Evolutionary conservation across 768 basidiomycete genomes (phyloP), one percentile per base, ranked within the genome.

Genomic region (Sporobolomyces roseus): DNA sequence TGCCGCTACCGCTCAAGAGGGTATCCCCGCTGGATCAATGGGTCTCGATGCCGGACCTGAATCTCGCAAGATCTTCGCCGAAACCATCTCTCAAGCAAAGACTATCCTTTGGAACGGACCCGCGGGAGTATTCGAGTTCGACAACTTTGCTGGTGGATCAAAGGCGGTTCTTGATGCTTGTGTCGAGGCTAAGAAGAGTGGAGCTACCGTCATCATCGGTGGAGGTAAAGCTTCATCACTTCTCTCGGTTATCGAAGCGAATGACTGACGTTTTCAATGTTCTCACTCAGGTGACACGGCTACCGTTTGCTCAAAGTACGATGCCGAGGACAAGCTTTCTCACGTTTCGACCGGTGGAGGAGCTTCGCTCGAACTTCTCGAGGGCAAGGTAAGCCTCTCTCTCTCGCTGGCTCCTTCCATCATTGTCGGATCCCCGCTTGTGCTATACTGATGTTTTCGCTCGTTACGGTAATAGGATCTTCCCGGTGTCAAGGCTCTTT

Each of bases 121-220:
- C 48, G 88, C 93, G 41, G 94, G 94, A 74, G 94, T 99, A 45
- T 99, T 99, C 79, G 94, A 99, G 80, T 94, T 96, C 83, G 86
- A 90, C 45, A 85, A 86, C 25, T 99, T 99, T 76, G 88, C 93
- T 0, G 82, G 81, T 41, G 93, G 93, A 48, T 96, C 93, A 7
- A 85, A 86, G 77, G 80, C 86, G 16, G 86, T 96, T 49, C 86
- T 98, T 30, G 86, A 91, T 55, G 91, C 90, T 35, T 86, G 85
- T 75, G 84, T 94, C 75, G 87, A 91, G 75, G 93, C 93, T 32
- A 91, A 91, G 58, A 79, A 86, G 77, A 85, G 86, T 29, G 93
- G 93, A 30, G 83, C 91, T 14, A 89, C 87, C 10, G 94, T 99
- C 71, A 97, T 99, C 75, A 88, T 98, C 64, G 94, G 94, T 62